A percentile compares a stretch with the other conserved stretches of the same genome.
Evolutionary conservation across 2,329 filamentous ascomycete genomes (phyloP).

Genomic region (Trichocomaceae sp.): DNA sequence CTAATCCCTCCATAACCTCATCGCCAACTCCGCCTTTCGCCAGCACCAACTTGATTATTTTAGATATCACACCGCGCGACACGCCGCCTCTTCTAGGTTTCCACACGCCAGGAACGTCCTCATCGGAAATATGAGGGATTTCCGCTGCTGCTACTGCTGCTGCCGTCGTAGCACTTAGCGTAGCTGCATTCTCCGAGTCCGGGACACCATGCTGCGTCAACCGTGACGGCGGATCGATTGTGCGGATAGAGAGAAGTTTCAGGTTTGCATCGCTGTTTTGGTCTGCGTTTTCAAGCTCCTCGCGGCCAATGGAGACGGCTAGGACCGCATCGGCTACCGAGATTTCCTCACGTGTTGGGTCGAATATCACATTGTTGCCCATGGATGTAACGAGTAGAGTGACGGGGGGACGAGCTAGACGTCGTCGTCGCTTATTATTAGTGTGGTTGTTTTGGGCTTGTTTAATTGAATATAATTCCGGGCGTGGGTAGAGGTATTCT

Average conservation of each 20-base stretch:
- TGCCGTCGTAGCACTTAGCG: conserved; percentile 25
- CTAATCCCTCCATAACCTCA: conserved; percentile 76
- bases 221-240: conserved; percentile 67
- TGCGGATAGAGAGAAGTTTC: conserved; percentile 61
- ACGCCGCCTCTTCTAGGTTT: conserved; percentile 76
- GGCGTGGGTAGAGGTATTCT: conserved; percentile 64
- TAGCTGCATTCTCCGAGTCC: conserved; percentile 56
- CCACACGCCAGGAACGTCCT: conserved; percentile 67
- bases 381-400: conserved; percentile 86
- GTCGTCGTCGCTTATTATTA: conserved; percentile 10
- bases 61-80: conserved; percentile 63
- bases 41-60: conserved; percentile 70
- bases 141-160: conserved; percentile 35
- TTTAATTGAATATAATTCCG: not conserved
- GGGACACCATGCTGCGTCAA: conserved; percentile 65
- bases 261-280: conserved; percentile 28
- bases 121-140: conserved; percentile 39
- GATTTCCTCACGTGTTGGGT: conserved; percentile 84
- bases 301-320: conserved; percentile 66
- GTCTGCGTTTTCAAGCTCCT: conserved; percentile 14
- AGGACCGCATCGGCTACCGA: conserved; percentile 85
- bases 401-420: conserved; percentile 62
- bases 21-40: conserved; percentile 73
- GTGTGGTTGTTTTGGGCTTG: not conserved
- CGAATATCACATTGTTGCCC: conserved; percentile 84